phyloP scores from a whole-genome alignment of 805 yeast genomes.

The Ogataea degrootiae region DNA sequence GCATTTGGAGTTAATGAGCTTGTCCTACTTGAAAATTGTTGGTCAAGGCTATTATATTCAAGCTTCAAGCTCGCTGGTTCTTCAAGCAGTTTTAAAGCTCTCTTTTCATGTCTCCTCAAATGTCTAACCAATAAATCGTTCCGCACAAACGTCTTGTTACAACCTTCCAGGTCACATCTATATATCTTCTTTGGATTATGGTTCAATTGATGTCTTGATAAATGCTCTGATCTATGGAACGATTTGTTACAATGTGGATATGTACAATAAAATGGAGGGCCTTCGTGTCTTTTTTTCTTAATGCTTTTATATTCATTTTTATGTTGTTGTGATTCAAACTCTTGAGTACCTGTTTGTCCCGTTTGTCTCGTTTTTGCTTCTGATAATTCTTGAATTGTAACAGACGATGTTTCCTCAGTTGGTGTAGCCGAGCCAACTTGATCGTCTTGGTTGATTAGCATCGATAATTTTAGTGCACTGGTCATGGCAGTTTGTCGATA shows the following conservation, averaged over 20 bases:
- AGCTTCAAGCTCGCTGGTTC: neutral
- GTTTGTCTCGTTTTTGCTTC: too few relatives aligned
- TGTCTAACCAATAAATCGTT: slow-evolving; percentile 50
- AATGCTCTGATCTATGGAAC: slow-evolving; percentile 59
- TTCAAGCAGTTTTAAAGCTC: slow-evolving; percentile 3
- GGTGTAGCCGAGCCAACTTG: too few relatives aligned
- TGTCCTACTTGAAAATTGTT: neutral
- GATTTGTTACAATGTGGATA: slow-evolving; percentile 48
- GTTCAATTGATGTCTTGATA: slow-evolving; percentile 59
- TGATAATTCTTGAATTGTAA: neutral
- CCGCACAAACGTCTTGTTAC: slow-evolving; percentile 60
- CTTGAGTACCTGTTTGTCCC: too few relatives aligned
- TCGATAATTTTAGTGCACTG: slow-evolving; percentile 8
- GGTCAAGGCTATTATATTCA: neutral
- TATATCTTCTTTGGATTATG: slow-evolving; percentile 54
- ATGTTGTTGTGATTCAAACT: too few relatives aligned
- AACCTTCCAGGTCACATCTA: slow-evolving; percentile 41
- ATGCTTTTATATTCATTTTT: neutral
- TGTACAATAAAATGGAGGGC: slow-evolving; percentile 36
- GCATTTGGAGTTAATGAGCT: too few relatives aligned
- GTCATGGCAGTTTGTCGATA: slow-evolving; percentile 2
- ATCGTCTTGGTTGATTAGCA: slow-evolving; percentile 9
- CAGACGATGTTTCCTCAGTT: neutral
- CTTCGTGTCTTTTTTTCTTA: slow-evolving; percentile 12
- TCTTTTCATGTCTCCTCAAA: slow-evolving; percentile 36